These are phyloP conservation scores for Fusarium ambrosium DNA, from an alignment of 2,329 filamentous ascomycete genomes.

Conservation along the genomic window DNA sequence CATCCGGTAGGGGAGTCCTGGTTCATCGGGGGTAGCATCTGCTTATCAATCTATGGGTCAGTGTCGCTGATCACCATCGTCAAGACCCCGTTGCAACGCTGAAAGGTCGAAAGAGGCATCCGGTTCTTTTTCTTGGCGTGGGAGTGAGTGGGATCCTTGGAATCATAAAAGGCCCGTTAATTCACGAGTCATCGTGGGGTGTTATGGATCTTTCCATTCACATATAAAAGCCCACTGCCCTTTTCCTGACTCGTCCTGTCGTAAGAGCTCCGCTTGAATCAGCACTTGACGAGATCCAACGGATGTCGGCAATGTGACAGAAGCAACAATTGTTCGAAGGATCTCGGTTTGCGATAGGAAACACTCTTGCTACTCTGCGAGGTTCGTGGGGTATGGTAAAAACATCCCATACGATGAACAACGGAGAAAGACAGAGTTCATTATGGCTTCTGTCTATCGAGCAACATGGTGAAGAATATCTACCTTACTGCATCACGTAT, in stretches of 20 bases:
- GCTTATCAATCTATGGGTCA: constrained; percentile 3
- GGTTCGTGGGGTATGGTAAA: neutral
- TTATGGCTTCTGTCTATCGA: neutral
- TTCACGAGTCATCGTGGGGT: neutral
- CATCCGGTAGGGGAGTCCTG: constrained; percentile 1
- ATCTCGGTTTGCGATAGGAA: neutral
- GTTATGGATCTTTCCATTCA: neutral
- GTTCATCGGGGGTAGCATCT: neutral
- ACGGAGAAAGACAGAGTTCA: neutral
- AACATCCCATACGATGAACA: neutral
- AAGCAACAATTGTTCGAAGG: neutral
- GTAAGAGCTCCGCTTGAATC: neutral
- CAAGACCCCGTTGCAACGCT: neutral
- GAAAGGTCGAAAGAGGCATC: neutral
- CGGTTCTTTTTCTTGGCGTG: neutral
- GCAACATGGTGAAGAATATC: neutral
- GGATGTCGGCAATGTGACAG: neutral
- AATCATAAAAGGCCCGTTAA: constrained; percentile 3
- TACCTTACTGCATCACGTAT: neutral
- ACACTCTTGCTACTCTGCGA: neutral
- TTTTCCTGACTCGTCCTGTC: neutral
- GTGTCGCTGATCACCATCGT: neutral
- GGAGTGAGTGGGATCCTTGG: neutral
- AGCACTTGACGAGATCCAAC: neutral
- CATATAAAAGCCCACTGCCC: neutral